Evolutionary conservation across 176 grass and related monocot species (phyloP).

Genomic region (Avena eriantha): DNA sequence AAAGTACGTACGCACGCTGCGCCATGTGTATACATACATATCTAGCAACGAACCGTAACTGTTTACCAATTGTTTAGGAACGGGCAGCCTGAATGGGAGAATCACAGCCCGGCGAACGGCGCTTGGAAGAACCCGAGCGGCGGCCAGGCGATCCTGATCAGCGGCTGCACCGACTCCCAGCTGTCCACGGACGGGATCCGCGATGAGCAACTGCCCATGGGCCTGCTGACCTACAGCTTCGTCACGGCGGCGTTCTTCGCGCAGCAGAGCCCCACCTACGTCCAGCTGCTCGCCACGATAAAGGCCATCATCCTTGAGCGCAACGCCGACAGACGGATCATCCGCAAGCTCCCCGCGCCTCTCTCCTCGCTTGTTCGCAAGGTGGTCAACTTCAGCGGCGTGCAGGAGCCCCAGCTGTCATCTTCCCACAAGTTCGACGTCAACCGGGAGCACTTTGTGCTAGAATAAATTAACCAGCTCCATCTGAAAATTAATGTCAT

Average conservation of each 20-base stretch:
- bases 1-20: no score
- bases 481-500: background rate
- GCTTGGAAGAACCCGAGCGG: slow-evolving; percentile 42
- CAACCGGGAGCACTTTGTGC: slow-evolving; percentile 4
- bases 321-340: slow-evolving; percentile 14
- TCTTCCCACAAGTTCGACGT: slow-evolving; percentile 73
- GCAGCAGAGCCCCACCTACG: slow-evolving; percentile 61
- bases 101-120: slow-evolving; percentile 33
- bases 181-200: background rate
- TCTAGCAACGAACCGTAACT: no score
- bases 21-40: no score
- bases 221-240: slow-evolving; percentile 92
- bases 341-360: slow-evolving; percentile 45
- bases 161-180: slow-evolving; percentile 51
- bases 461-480: background rate
- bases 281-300: slow-evolving; percentile 70
- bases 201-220: slow-evolving; percentile 13
- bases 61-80: background rate
- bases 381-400: slow-evolving; percentile 56
- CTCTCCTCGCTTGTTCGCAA: slow-evolving; percentile 55
- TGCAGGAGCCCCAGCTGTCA: slow-evolving; percentile 87
- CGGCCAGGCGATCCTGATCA: slow-evolving; percentile 45
- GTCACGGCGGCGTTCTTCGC: slow-evolving; percentile 61
- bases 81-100: slow-evolving; percentile 31
- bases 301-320: slow-evolving; percentile 53